Evolutionary conservation across 345 rosid genomes (phyloP).

Genomic region (Passiflora organensis): DNA sequence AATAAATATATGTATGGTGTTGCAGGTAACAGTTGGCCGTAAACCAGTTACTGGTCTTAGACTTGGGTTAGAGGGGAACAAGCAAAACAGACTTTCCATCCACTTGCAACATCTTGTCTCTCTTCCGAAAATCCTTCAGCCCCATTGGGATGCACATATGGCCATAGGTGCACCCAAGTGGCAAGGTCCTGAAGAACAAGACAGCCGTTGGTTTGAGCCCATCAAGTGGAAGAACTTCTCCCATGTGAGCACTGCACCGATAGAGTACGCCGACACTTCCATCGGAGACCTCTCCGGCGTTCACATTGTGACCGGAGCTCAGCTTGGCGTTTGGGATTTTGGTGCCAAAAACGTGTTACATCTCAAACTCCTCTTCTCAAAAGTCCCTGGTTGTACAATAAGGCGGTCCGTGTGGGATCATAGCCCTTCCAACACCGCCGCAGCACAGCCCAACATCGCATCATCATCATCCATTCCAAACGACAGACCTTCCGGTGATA

Average conservation of each 20-base stretch:
- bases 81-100: constrained; percentile 78
- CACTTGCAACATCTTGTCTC: constrained; percentile 93
- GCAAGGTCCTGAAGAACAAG: constrained; percentile 99
- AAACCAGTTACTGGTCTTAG: constrained; percentile 93
- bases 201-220: constrained; percentile 97
- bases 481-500: constrained; percentile 37
- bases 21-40: constrained; percentile 94
- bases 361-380: constrained; percentile 88
- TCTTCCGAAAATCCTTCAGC: constrained; percentile 89
- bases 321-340: constrained; percentile 92
- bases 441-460: constrained; percentile 38
- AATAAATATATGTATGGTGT: not conserved
- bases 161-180: constrained; percentile 97
- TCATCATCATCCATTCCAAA: constrained; percentile 59
- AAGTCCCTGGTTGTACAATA: constrained; percentile 90
- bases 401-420: constrained; percentile 98
- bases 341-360: constrained; percentile 86
- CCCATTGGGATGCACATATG: constrained; percentile 92
- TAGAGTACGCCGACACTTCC: constrained; percentile 73
- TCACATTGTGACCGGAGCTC: constrained; percentile 92
- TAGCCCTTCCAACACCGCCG: constrained; percentile 44
- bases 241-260: constrained; percentile 96
- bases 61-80: constrained; percentile 80
- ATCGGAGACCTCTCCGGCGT: constrained; percentile 94
- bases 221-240: constrained; percentile 99